Conservation (phyloP, 306 rosid genomes). For the Erythrophleum fordii region DNA sequence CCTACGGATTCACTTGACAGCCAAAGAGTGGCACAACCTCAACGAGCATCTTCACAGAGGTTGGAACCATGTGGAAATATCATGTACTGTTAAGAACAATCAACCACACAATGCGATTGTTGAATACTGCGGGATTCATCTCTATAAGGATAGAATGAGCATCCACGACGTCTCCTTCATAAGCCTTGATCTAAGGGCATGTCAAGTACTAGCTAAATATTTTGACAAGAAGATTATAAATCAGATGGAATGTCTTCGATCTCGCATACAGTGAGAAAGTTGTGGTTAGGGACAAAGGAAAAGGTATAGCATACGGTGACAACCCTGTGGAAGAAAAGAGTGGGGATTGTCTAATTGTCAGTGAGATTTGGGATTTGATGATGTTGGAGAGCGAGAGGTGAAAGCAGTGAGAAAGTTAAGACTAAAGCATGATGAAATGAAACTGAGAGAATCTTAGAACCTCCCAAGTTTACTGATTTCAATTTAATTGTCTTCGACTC, state of each 20-base stretch:
- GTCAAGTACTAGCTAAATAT: conserved; percentile 10
- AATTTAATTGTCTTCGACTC: neutral
- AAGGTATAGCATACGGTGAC: neutral
- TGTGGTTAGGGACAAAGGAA: neutral
- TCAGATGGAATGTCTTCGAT: conserved; percentile 19
- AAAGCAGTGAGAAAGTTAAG: neutral
- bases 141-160: conserved; percentile 38
- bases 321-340: neutral
- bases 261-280: conserved; percentile 3
- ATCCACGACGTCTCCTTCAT: conserved; percentile 33
- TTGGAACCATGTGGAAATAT: conserved; percentile 41
- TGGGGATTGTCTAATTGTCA: neutral
- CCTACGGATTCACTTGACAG: conserved; percentile 9
- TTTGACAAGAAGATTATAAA: neutral
- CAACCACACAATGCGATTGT: neutral
- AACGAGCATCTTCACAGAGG: conserved; percentile 27
- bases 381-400: neutral
- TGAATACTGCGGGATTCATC: conserved; percentile 38
- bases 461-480: neutral
- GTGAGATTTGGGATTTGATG: neutral
- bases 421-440: neutral
- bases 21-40: neutral
- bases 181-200: conserved; percentile 33
- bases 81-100: neutral
- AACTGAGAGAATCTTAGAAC: neutral